phyloP scores from a whole-genome alignment of 257 asterid genomes.

The Cinchona pubescens region DNA sequence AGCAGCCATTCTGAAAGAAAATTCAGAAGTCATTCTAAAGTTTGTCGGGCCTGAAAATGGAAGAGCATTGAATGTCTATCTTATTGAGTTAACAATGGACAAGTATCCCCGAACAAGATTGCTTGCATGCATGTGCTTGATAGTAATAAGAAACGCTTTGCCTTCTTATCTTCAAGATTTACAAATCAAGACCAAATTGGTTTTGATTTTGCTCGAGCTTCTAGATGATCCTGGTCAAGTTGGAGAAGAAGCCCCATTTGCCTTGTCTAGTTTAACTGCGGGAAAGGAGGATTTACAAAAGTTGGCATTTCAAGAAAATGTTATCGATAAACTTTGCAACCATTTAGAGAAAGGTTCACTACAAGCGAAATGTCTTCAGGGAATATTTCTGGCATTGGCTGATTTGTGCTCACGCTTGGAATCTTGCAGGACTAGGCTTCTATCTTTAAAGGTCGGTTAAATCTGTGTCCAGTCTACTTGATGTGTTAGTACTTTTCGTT shows the following conservation, averaged over 20 bases:
- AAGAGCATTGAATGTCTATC: slow-evolving; percentile 48
- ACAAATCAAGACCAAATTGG: slow-evolving; percentile 53
- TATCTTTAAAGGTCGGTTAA: slow-evolving; percentile 64
- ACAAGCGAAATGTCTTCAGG: slow-evolving; percentile 63
- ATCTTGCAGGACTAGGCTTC: slow-evolving; percentile 73
- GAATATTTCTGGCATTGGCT: slow-evolving; percentile 69
- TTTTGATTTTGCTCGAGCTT: slow-evolving; percentile 65
- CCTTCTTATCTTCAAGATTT: slow-evolving; percentile 58
- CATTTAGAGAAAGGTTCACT: slow-evolving; percentile 50
- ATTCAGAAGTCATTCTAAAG: slow-evolving; percentile 61
- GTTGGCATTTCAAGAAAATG: slow-evolving; percentile 66
- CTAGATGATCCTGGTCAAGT: slow-evolving; percentile 89
- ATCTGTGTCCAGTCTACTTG: background rate
- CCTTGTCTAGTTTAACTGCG: slow-evolving; percentile 59
- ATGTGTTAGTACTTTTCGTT: background rate
- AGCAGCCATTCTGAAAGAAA: slow-evolving; percentile 63
- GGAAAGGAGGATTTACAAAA: slow-evolving; percentile 85
- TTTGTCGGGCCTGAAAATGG: slow-evolving; percentile 72
- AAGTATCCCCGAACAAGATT: slow-evolving; percentile 76
- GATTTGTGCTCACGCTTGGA: slow-evolving; percentile 77
- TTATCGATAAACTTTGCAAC: slow-evolving; percentile 55
- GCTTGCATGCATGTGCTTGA: slow-evolving; percentile 79
- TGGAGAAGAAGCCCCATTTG: slow-evolving; percentile 91
- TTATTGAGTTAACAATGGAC: slow-evolving; percentile 70
- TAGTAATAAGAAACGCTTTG: slow-evolving; percentile 56